Conservation (phyloP, 306 rosid species). For the Clitoria ternatea region DNA sequence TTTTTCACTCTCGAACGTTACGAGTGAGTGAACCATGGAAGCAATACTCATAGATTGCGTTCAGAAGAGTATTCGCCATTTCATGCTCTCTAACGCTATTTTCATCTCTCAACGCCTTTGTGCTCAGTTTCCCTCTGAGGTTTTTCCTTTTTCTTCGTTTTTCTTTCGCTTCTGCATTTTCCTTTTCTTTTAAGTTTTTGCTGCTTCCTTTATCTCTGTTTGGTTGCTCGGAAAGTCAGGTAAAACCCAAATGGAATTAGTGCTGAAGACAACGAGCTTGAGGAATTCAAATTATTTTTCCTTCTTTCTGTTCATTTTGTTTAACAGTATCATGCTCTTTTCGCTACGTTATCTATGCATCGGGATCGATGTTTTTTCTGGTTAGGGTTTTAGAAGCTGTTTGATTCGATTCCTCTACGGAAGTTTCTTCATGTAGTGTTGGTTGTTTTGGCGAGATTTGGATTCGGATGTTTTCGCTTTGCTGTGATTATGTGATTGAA, state of each 20-base stretch:
- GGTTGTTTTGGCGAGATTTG: constrained; percentile 1
- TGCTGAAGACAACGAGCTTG: background rate
- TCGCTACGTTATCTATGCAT: background rate
- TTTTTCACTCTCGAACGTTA: background rate
- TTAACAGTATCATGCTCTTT: background rate
- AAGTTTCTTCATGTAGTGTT: constrained; percentile 2
- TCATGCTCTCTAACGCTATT: constrained; percentile 82
- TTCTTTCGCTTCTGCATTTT: background rate
- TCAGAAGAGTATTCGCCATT: constrained; percentile 71
- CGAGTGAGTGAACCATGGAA: constrained; percentile 49
- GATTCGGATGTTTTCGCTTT: background rate
- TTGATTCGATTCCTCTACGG: background rate
- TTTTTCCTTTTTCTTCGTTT: background rate
- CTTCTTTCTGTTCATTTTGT: background rate
- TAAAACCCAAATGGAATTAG: background rate
- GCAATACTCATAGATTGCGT: constrained; percentile 68
- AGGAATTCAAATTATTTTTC: background rate
- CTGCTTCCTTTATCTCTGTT: background rate
- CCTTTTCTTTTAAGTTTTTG: background rate
- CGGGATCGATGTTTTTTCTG: constrained; percentile 22
- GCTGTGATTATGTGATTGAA: background rate
- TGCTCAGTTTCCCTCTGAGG: constrained; percentile 60
- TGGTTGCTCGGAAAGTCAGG: constrained; percentile 1
- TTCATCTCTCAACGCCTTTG: constrained; percentile 90
- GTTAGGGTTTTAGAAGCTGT: background rate